A percentile compares a stretch with the other conserved stretches of the same genome.
phyloP scores from a whole-genome alignment of 192 early-diverging fungal species.

The Coemansia sp. region DNA sequence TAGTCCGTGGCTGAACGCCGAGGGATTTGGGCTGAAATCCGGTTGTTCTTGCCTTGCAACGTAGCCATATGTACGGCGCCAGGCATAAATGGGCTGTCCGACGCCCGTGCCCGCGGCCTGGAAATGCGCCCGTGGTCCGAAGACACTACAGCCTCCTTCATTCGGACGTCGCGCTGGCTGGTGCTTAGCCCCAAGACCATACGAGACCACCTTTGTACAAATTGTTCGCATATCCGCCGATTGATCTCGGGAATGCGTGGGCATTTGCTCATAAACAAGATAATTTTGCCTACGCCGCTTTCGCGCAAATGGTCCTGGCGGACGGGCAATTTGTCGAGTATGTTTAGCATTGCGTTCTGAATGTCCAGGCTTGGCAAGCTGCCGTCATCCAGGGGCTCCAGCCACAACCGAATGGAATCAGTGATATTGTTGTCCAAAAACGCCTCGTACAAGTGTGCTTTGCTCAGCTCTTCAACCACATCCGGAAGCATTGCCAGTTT shows the following conservation, averaged over 20 bases:
- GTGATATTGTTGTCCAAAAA: conserved; percentile 84
- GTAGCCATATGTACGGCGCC: conserved; percentile 30
- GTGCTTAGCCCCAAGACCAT: conserved; percentile 76
- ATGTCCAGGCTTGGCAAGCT: conserved; percentile 88
- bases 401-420: conserved; percentile 80
- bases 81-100: conserved; percentile 5
- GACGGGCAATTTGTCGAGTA: conserved; percentile 70
- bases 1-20: conserved; percentile 40
- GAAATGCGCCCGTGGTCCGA: conserved; percentile 8
- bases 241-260: conserved; percentile 68
- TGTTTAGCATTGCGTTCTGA: conserved; percentile 72
- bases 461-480: conserved; percentile 45
- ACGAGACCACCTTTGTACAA: conserved; percentile 82
- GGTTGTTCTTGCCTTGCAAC: conserved; percentile 16
- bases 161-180: conserved; percentile 62
- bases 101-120: background rate
- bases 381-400: conserved; percentile 86
- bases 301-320: conserved; percentile 74
- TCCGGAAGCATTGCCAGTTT: conserved; percentile 53
- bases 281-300: conserved; percentile 78
- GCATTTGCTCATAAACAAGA: conserved; percentile 88
- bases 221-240: conserved; percentile 70
- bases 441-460: conserved; percentile 63
- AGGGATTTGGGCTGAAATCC: conserved; percentile 38
- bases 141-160: conserved; percentile 25